Base-by-base conservation (phyloP, 805 yeast genomes). In the Ascoidea rubescens region DNA sequence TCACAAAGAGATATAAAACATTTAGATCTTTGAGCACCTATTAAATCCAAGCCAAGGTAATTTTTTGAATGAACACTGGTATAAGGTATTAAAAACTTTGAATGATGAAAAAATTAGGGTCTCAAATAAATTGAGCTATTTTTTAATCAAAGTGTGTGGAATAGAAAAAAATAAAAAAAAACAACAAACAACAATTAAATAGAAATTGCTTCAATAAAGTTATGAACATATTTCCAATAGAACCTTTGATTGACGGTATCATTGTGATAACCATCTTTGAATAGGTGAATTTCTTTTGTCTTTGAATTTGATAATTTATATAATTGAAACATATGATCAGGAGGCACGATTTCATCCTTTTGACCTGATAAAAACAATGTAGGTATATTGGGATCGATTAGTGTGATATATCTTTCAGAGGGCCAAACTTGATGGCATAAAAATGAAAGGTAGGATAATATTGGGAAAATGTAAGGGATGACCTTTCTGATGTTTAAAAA, bases 271-370 rank as follows among this genome's bases (percentile, higher is more conserved):
- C 88, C 82, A 45, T 75, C 70, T 31, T 75, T 76, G 56, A 77
- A 87, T 52, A 67, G 73, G 51, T 74, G 69, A 57, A 78, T 73
- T 33, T 67, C 64, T 64, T 88, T 89, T n/a, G 66, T 62, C 1
- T 64, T 61, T 43, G 82, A 67, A 30, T 76, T 72, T 53, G 83
- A 70, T 52, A 80, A 57, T 37, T 72, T 75, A 61, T 65, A 84
- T 28, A 89, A 71, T 49, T 61, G 61, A 48, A 73, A 72, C 87
- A 90, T 86, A 62, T 91, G 97, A 1, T 58, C 56, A 0, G 96
- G 96, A 3, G 98, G 97, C 1, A 91, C 96, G 31, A 91, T 80
- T 66, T 91, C 99, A 68, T 91, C 99, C 43, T 72, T 70, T 12
- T 74, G 66, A 0, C 95, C 96, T 56, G 84, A 77, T 46, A 90